These are phyloP conservation scores for Cryptosporidium bovis DNA, from an alignment of 169 alveolate species.

Conservation along the genomic window DNA sequence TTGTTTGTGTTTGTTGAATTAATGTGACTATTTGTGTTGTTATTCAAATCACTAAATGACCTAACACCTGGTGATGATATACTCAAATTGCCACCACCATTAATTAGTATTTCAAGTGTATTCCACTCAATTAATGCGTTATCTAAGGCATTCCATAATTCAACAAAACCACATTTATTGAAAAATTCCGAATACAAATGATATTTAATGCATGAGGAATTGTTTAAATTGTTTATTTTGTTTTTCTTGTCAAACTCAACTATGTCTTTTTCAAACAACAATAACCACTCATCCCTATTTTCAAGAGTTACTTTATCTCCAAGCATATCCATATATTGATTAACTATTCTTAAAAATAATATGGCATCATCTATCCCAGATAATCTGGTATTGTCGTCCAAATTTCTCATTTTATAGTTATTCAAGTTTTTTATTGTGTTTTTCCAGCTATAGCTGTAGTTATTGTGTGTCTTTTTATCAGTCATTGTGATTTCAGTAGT, in stretches of 20 bases:
- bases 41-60: no score
- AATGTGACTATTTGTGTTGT: neutral
- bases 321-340: conserved; percentile 55
- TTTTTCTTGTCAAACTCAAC: no score
- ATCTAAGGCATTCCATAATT: conserved; percentile 39
- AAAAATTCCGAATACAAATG: conserved; percentile 63
- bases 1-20: neutral
- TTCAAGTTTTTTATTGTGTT: conserved; percentile 6
- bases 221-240: neutral
- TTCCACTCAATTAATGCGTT: conserved; percentile 59
- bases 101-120: conserved; percentile 4
- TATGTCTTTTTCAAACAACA: neutral
- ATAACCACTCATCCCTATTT: conserved; percentile 18
- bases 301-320: conserved; percentile 33
- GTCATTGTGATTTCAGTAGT: neutral
- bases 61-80: no score
- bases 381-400: neutral
- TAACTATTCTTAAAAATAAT: conserved; percentile 32
- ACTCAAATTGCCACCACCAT: neutral
- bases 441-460: conserved; percentile 16
- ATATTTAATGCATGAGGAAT: conserved; percentile 10
- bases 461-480: neutral
- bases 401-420: neutral
- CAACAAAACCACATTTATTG: conserved; percentile 53
- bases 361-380: conserved; percentile 63